Percentiles rank a stretch among this genome's conserved stretches.
These are phyloP conservation scores for Lipomyces yamanashiensis DNA, from an alignment of 805 yeast genomes.

Conservation along the genomic window DNA sequence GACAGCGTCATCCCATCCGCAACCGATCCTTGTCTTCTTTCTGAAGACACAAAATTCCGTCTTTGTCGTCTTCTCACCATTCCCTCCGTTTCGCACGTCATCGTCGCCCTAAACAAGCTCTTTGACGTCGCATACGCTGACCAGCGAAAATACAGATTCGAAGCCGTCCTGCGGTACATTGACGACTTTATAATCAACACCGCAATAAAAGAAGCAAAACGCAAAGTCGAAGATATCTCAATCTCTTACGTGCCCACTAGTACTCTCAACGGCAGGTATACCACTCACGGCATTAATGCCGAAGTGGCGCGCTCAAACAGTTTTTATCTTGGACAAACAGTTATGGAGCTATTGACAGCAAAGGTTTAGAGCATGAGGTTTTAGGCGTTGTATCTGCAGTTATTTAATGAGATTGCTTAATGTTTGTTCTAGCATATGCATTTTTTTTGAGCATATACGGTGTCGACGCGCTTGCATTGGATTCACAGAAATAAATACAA, in stretches of 20 bases:
- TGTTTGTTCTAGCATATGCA: neutral
- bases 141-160: neutral
- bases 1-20: neutral
- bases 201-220: neutral
- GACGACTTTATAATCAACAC: neutral
- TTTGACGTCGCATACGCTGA: neutral
- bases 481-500: neutral
- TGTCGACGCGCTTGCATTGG: neutral
- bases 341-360: conserved; percentile 7
- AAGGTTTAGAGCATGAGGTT: neutral
- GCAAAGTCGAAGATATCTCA: neutral
- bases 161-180: neutral
- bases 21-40: conserved; percentile 3
- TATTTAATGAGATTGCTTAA: too few relatives aligned
- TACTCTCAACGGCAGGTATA: neutral
- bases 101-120: conserved; percentile 12
- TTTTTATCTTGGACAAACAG: conserved; percentile 8
- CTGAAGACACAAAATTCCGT: neutral
- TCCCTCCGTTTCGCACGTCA: conserved; percentile 9
- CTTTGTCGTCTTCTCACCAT: conserved; percentile 2
- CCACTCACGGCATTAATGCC: neutral
- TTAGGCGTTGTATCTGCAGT: too few relatives aligned
- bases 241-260: conserved; percentile 4
- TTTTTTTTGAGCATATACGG: neutral
- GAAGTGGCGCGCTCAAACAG: too few relatives aligned